A percentile compares a stretch with the other conserved stretches of the same genome.
These are phyloP conservation scores for Xylariaceae sp. DNA, from an alignment of 2,329 filamentous ascomycete species.

Conservation along the genomic window DNA sequence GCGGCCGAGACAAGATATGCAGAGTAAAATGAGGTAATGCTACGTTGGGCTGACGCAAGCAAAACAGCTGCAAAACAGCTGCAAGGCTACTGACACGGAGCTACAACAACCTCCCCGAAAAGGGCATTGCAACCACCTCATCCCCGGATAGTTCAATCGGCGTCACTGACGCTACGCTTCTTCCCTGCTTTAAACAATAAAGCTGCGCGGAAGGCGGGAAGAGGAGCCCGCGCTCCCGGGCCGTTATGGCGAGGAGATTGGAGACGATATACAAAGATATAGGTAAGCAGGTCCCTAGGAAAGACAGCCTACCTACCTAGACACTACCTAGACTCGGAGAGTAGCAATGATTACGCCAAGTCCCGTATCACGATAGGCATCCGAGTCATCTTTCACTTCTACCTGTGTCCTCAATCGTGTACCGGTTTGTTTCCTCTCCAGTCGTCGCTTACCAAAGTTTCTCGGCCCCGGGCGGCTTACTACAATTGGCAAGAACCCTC, in stretches of 20 bases:
- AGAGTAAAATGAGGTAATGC: constrained; percentile 27
- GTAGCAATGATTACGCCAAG: not conserved
- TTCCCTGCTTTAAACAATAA: not conserved
- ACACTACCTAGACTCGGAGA: no score
- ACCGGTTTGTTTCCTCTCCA: not conserved
- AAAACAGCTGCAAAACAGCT: not conserved
- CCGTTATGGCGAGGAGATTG: constrained; percentile 4
- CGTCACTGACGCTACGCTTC: constrained; percentile 4
- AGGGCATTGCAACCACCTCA: constrained; percentile 5
- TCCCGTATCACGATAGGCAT: not conserved
- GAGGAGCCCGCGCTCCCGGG: not conserved
- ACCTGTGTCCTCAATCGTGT: not conserved
- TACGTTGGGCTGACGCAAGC: constrained; percentile 16
- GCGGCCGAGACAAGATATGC: constrained; percentile 3
- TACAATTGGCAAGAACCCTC: not conserved
- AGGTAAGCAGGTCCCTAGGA: no score
- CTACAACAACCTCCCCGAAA: constrained; percentile 2
- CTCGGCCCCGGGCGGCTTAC: not conserved
- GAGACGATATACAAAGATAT: no score
- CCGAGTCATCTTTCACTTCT: constrained; percentile 1
- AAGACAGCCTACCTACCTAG: no score
- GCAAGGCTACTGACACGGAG: constrained; percentile 22
- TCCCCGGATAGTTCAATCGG: not conserved
- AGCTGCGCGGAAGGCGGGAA: constrained; percentile 10
- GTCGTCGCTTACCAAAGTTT: not conserved